Conservation (phyloP, 805 yeast genomes). For the Metschnikowia lochheadii region DNA sequence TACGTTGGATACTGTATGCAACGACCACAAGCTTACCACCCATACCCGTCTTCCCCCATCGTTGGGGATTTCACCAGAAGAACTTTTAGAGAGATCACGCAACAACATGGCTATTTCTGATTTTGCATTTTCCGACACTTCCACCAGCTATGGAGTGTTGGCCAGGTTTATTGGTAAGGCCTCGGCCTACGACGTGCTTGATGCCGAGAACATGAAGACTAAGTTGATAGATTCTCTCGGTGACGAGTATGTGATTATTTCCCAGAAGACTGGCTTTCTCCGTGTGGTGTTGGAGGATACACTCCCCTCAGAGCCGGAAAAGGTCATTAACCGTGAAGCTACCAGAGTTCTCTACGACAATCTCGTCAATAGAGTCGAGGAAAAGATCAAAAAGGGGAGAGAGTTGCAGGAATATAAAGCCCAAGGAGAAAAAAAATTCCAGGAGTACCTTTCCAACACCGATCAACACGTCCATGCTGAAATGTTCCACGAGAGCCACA, state of each 20-base stretch:
- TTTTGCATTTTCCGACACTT: conserved; percentile 30
- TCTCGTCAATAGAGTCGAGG: conserved; percentile 26
- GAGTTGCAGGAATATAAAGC: conserved; percentile 14
- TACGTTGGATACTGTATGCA: conserved; percentile 37
- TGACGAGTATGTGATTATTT: conserved; percentile 39
- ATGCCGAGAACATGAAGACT: conserved; percentile 30
- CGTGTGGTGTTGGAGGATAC: conserved; percentile 26
- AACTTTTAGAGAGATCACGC: conserved; percentile 4
- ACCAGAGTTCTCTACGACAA: conserved; percentile 15
- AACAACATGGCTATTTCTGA: conserved; percentile 19
- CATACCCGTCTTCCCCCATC: conserved; percentile 38
- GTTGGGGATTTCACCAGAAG: conserved; percentile 23
- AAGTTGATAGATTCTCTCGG: conserved; percentile 29
- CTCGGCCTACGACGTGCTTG: conserved; percentile 29
- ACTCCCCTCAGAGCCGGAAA: conserved; percentile 14
- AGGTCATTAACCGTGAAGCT: conserved; percentile 9
- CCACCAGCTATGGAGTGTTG: conserved; percentile 33
- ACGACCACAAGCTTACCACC: conserved; percentile 24
- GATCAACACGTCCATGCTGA: background rate
- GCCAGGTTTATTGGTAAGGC: conserved; percentile 42
- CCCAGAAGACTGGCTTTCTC: conserved; percentile 23
- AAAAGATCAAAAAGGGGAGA: conserved; percentile 24
- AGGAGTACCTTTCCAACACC: background rate
- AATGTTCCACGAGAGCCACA: conserved; percentile 3
- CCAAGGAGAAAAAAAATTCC: background rate